Evolutionary conservation across 2,329 filamentous ascomycete genomes (phyloP), one percentile per base, ranked within the genome.

Genomic region (Cadophora sp.): DNA sequence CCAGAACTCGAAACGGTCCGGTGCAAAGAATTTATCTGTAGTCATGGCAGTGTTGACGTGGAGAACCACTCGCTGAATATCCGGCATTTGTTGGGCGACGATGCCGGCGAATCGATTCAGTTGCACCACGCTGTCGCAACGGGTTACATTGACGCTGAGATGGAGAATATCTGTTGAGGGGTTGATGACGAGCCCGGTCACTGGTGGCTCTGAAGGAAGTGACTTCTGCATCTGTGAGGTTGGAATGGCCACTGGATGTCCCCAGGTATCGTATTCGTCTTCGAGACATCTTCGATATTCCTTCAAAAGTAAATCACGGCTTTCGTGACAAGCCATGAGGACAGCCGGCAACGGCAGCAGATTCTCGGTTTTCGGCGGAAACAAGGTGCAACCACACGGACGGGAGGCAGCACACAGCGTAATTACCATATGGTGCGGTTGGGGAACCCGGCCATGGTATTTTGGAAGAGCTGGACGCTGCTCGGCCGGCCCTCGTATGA

Each of bases 1-100:
- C 63, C 63, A 65, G 24, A 60, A 65, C 39, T 65, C 45, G 7
- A 45, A 55, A 5, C 63, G 63, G 8, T 5, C 18, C 13, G 45
- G 30, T 13, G 39, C 41, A 56, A 30, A 60, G 47, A 65, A 60
- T 14, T 43, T 45, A 20, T 60, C 55, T 3, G 63, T 56, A 1
- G 55, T 45, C 63, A 65, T 60, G 20, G 33, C 30, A 13, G 61
- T 60, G 3, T 36, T 1, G 11, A 62, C n/a, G 7, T 51, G 8
- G 4, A 62, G 36, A 0, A 62, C n/a, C 11, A 62, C 7, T 24
- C 24, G 41, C 30, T 22, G 13, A 11, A 62, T n/a, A 14, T 62
- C 47, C 2, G 59, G 47, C 7, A 62, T n/a, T n/a, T 62, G 59
- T 8, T 53, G 47, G 14, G 47, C 27, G 5, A 36, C n/a, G 14